Evolutionary conservation across 2,329 filamentous ascomycete species (phyloP), one percentile per base, ranked within the genome.

Genomic region (Ceratocystis destructans): DNA sequence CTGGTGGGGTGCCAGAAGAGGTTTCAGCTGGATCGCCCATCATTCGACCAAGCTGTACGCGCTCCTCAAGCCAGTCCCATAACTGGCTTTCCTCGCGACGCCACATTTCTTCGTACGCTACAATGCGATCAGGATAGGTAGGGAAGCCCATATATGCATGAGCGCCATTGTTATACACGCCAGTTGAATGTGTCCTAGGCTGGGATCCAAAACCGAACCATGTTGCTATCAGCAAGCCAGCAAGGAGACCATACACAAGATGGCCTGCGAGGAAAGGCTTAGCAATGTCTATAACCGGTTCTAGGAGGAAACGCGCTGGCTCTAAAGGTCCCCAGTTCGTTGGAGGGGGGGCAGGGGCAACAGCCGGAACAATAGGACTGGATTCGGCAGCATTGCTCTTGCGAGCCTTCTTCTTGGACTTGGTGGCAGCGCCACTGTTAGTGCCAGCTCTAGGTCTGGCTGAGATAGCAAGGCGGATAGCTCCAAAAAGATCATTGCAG

Each of bases 101-200:
- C 92, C 93, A 99, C 72, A 97, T 88, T 76, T 96, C 89, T 70
- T 97, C 92, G 73, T 96, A 97, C 0, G 89, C 90, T 1, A 87
- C 85, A 17, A 91, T 77, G 5, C 91, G 83, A 66, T 92, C 85
- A 0, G 88, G 82, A 31, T 77, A 77, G 71, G 74, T 71, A 69
- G 77, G 69, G 71, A 76, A 78, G 1, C 75, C 75, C 66, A 78
- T 70, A 5, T 76, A 75, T 55, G 59, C 67, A 41, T 59, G 68
- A 46, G 72, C 71, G 67, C 74, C 22, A 8, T 17, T 37, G 6
- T 25, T 45, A 74, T 17, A 74, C 70, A 33, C 71, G 71, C 25
- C 73, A 64, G 15, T 71, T 71, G 10, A 68, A 12, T 62, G 74
- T 74, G 6, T 76, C 75, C 67, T 75, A 78, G 1, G 74, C 72